Conservation (phyloP, 1,284 basidiomycete species). For the Sanguinoderma infundibulare region DNA sequence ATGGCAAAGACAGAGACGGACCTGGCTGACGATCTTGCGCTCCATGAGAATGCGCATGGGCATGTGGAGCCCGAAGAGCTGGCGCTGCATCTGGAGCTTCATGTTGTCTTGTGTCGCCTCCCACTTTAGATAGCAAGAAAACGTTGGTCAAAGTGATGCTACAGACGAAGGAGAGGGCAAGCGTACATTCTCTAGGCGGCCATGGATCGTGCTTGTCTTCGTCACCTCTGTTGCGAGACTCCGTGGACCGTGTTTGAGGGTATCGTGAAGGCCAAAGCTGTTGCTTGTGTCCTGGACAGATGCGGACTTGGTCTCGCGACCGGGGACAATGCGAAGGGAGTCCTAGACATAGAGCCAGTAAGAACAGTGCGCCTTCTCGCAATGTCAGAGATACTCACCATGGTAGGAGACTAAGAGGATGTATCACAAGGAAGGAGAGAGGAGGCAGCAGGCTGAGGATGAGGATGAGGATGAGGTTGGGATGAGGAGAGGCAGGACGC, state of each 20-base stretch:
- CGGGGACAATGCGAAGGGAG: constrained; percentile 72
- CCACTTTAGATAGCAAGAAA: constrained; percentile 64
- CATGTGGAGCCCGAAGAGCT: constrained; percentile 86
- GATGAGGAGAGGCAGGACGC: constrained; percentile 16
- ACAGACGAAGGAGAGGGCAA: background rate
- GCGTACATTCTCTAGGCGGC: constrained; percentile 75
- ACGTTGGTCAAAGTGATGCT: background rate
- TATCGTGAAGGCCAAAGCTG: constrained; percentile 79
- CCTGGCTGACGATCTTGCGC: constrained; percentile 81
- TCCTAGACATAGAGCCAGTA: constrained; percentile 49
- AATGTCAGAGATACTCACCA: background rate
- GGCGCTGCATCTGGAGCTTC: constrained; percentile 84
- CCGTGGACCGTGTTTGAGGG: constrained; percentile 75
- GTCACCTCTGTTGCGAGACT: constrained; percentile 75
- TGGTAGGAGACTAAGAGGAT: background rate
- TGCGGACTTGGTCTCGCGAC: constrained; percentile 57
- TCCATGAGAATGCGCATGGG: constrained; percentile 95
- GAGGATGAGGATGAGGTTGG: background rate
- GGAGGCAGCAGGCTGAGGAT: background rate
- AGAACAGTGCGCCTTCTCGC: background rate
- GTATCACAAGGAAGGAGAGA: background rate
- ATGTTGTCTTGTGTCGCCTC: constrained; percentile 90
- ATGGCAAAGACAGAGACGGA: constrained; percentile 43
- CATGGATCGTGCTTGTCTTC: constrained; percentile 56
- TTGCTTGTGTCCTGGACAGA: constrained; percentile 72